phyloP scores from a whole-genome alignment of 73 alveolate species.

The Breviolum minutum region DNA sequence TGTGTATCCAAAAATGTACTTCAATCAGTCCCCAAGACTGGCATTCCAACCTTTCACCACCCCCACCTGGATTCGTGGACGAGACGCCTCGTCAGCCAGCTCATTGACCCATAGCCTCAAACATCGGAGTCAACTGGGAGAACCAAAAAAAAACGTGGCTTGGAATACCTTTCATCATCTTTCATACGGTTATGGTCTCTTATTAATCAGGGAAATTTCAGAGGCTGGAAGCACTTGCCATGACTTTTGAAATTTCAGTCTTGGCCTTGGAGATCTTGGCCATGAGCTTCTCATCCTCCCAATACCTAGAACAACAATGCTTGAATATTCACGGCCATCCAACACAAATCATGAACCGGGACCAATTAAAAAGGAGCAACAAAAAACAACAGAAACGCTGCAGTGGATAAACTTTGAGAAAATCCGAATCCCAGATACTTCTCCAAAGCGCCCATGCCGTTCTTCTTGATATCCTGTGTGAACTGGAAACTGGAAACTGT shows the following conservation, averaged over 20 bases:
- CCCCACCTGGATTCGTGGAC: slow-evolving; percentile 13
- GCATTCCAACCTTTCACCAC: not conserved
- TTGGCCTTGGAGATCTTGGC: slow-evolving; percentile 88
- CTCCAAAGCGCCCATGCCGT: slow-evolving; percentile 91
- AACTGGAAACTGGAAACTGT: too few relatives aligned
- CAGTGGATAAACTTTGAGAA: not conserved
- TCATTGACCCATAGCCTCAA: slow-evolving; percentile 42
- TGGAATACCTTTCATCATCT: too few relatives aligned
- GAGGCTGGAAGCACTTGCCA: too few relatives aligned
- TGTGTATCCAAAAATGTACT: too few relatives aligned
- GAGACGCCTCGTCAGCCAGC: not conserved
- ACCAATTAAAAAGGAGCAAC: not conserved
- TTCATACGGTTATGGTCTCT: too few relatives aligned
- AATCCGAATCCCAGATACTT: slow-evolving; percentile 8
- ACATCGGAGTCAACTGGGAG: not conserved
- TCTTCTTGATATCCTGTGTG: slow-evolving; percentile 79
- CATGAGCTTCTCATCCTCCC: slow-evolving; percentile 90
- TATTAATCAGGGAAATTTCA: too few relatives aligned
- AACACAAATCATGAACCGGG: too few relatives aligned
- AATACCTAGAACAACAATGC: not conserved
- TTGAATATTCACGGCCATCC: not conserved
- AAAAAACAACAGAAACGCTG: not conserved
- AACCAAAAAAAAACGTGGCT: too few relatives aligned
- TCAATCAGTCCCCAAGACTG: not conserved
- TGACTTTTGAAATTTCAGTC: not conserved